These are phyloP conservation scores for Sporopachydermia lactativora DNA, from an alignment of 805 yeast genomes.

Conservation along the genomic window DNA sequence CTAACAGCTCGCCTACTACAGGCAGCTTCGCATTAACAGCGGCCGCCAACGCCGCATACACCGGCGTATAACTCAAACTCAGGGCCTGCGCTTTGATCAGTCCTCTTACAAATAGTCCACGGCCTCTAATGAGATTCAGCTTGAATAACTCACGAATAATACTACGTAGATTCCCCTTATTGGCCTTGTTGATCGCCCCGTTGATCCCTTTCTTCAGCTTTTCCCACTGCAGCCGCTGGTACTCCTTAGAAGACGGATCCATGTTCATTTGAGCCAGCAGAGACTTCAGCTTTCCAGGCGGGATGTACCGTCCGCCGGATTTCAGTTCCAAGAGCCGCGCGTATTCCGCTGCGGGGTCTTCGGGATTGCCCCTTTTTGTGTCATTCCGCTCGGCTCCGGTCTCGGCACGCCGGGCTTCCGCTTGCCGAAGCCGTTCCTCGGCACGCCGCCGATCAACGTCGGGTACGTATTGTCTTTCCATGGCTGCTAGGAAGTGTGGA, in stretches of 20 bases:
- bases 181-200: conserved; percentile 32
- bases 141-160: conserved; percentile 36
- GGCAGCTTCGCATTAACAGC: conserved; percentile 58
- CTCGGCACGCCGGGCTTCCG: conserved; percentile 6
- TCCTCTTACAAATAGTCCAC: conserved; percentile 44
- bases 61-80: conserved; percentile 28
- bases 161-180: conserved; percentile 31
- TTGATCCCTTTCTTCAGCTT: conserved; percentile 32
- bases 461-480: no score
- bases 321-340: conserved; percentile 23
- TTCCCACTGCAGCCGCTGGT: conserved; percentile 47
- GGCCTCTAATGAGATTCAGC: conserved; percentile 44
- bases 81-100: conserved; percentile 39
- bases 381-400: conserved; percentile 10
- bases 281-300: conserved; percentile 36
- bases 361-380: conserved; percentile 4
- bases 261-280: conserved; percentile 23
- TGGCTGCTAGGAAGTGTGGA: background rate
- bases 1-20: conserved; percentile 44
- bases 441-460: conserved; percentile 15
- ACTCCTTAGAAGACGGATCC: conserved; percentile 22
- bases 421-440: conserved; percentile 12
- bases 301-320: conserved; percentile 36
- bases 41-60: conserved; percentile 43
- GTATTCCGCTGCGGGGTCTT: conserved; percentile 21